Conservation (phyloP, 1,284 basidiomycete genomes). For the Ustilago tritici region DNA sequence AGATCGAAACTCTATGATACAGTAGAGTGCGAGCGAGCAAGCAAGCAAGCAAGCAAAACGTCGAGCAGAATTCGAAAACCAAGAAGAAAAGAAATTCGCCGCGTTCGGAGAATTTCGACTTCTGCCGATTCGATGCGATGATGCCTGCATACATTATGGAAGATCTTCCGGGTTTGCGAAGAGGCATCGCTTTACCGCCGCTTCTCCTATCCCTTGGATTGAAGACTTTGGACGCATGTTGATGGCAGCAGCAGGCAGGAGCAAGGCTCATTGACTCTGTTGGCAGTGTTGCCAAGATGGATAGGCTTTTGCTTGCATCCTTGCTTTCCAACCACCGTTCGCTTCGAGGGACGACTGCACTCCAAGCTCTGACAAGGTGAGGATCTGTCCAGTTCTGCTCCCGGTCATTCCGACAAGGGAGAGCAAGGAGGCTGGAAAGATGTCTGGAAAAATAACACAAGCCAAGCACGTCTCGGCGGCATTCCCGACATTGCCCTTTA, state of each 20-base stretch:
- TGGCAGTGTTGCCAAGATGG: neutral
- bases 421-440: too few species aligned
- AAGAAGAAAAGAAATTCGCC: neutral
- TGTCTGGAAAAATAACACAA: too few species aligned
- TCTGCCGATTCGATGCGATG: neutral
- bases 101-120: conserved; percentile 5
- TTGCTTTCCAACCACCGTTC: too few species aligned
- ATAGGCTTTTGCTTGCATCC: too few species aligned
- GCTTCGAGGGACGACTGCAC: too few species aligned
- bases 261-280: neutral
- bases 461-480: too few species aligned
- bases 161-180: neutral
- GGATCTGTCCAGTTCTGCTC: too few species aligned
- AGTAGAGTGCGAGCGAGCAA: neutral
- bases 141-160: neutral
- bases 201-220: neutral
- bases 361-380: too few species aligned
- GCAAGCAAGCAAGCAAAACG: neutral
- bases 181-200: neutral
- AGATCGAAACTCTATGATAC: neutral
- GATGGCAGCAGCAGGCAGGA: neutral
- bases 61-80: conserved; percentile 1
- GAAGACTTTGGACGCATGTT: neutral
- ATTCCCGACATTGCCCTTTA: too few species aligned
- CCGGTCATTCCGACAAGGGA: too few species aligned